Conservation (phyloP, 108 stramenopile species). For the Aurantiochytrium sp. region DNA sequence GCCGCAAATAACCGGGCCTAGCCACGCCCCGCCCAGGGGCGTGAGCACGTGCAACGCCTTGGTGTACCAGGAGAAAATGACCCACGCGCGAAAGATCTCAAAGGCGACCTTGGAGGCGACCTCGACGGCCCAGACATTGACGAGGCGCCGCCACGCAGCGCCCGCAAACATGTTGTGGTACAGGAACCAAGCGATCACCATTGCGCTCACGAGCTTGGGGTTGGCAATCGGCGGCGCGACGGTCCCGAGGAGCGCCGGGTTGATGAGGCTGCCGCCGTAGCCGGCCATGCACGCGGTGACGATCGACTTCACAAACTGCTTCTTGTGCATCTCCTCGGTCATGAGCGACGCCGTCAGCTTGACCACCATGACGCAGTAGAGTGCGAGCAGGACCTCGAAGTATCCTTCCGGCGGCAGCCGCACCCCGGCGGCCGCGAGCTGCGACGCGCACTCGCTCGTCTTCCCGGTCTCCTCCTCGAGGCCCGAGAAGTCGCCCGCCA, state of each 20-base stretch:
- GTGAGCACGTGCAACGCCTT: background rate
- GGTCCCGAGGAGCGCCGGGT: background rate
- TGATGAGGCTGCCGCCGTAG: background rate
- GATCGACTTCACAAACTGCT: background rate
- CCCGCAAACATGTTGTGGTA: background rate
- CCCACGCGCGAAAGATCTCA: background rate
- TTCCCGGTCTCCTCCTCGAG: too few species aligned
- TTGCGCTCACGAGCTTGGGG: background rate
- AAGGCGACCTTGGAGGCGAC: background rate
- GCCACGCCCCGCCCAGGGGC: background rate
- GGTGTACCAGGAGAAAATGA: background rate
- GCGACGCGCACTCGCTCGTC: too few species aligned
- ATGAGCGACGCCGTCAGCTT: too few species aligned
- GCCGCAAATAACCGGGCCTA: background rate
- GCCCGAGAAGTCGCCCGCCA: too few species aligned
- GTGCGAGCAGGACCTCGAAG: too few species aligned
- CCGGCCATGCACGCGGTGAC: background rate
- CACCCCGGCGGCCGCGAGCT: too few species aligned
- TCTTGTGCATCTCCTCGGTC: background rate
- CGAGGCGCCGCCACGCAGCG: background rate
- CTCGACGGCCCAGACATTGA: background rate
- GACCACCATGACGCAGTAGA: too few species aligned
- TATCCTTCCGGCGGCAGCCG: too few species aligned
- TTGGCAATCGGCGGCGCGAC: background rate
- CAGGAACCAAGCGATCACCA: background rate